A percentile compares a stretch with the other conserved stretches of the same genome.
Evolutionary conservation across 192 early-diverging fungal genomes (phyloP).

Genomic region (Dissophora ornata): DNA sequence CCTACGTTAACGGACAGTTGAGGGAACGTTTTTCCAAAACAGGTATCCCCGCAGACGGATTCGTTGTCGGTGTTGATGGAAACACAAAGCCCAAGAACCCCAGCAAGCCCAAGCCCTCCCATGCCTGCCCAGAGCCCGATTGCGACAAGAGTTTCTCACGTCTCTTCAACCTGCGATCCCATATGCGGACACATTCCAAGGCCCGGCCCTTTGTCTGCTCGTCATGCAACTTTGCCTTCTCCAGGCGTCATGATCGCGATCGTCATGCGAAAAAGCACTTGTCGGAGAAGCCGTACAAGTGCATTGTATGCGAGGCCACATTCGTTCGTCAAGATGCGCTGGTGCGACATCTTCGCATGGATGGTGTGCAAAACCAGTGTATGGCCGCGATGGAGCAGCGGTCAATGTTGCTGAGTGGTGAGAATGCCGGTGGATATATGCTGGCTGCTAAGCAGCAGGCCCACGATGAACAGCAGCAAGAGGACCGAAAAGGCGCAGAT

Average conservation of each 20-base stretch:
- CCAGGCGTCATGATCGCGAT: conserved; percentile 83
- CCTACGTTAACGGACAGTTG: conserved; percentile 44
- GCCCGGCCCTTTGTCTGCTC: conserved; percentile 75
- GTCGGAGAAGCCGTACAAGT: conserved; percentile 68
- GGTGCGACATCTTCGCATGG: conserved; percentile 50
- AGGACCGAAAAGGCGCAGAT: conserved; percentile 16
- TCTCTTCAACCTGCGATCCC: conserved; percentile 86
- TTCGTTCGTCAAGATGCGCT: conserved; percentile 54
- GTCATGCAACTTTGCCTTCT: conserved; percentile 74
- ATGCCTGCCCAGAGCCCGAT: conserved; percentile 71
- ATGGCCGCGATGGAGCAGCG: conserved; percentile 55
- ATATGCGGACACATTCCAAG: conserved; percentile 80
- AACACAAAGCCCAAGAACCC: conserved; percentile 17
- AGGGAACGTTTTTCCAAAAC: conserved; percentile 30
- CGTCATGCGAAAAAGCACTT: conserved; percentile 78
- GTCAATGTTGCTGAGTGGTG: conserved; percentile 21
- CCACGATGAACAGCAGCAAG: conserved; percentile 38
- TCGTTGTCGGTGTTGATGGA: neutral
- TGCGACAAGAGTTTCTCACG: conserved; percentile 88
- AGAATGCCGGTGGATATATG: conserved; percentile 36
- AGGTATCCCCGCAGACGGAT: conserved; percentile 25
- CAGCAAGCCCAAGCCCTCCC: conserved; percentile 40
- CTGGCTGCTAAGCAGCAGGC: conserved; percentile 48
- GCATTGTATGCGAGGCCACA: conserved; percentile 63
- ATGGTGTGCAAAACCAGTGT: conserved; percentile 48